These are phyloP conservation scores for Fusarium floridanum DNA, from an alignment of 2,329 filamentous ascomycete species.

Conservation along the genomic window DNA sequence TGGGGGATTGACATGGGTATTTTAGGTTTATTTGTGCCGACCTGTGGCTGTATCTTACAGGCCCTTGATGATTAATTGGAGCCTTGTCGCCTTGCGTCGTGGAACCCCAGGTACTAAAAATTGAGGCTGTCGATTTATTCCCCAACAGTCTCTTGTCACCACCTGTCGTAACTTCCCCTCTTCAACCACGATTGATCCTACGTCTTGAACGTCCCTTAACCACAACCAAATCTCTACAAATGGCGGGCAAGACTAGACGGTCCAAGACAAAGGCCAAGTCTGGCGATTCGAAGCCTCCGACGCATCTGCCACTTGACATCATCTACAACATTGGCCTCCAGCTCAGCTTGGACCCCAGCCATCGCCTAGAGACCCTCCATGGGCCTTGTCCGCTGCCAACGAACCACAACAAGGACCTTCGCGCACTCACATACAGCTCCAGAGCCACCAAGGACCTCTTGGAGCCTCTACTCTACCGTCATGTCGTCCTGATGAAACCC, in stretches of 20 bases:
- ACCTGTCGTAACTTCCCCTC: neutral
- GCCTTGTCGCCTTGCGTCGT: neutral
- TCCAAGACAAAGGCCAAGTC: neutral
- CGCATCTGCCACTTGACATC: constrained; percentile 29
- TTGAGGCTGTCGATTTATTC: neutral
- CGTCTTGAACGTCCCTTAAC: neutral
- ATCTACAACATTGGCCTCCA: constrained; percentile 25
- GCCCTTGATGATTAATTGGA: neutral
- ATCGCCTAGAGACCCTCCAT: neutral
- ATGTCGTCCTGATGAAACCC: constrained; percentile 16
- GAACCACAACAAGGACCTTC: neutral
- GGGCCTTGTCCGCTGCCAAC: neutral
- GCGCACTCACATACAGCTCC: constrained; percentile 28
- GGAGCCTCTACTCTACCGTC: constrained; percentile 35
- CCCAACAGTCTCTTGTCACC: neutral
- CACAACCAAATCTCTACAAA: neutral
- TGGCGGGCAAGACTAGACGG: neutral
- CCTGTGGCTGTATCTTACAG: neutral
- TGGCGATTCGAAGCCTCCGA: neutral
- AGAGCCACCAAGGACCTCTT: constrained; percentile 25
- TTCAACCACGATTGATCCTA: neutral
- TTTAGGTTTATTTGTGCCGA: neutral
- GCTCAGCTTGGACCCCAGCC: neutral
- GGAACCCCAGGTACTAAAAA: neutral
- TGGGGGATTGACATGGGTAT: neutral